These are phyloP conservation scores for Fusarium penzigii DNA, from an alignment of 2,329 filamentous ascomycete genomes.

Conservation along the genomic window DNA sequence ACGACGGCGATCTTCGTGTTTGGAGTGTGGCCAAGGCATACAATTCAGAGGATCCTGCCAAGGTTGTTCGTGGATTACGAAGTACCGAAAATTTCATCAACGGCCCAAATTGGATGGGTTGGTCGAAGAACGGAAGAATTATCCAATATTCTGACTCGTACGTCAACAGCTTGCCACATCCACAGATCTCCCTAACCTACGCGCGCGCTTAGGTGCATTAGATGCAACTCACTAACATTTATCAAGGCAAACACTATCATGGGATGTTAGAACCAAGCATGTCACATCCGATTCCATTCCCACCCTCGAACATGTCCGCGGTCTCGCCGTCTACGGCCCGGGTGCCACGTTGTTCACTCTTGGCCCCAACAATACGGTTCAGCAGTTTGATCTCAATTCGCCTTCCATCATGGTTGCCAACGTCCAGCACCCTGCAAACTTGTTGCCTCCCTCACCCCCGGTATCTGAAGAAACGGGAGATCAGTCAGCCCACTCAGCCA, in stretches of 20 bases:
- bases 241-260: constrained; percentile 80
- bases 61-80: constrained; percentile 85
- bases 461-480: constrained; percentile 74
- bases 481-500: constrained; percentile 46
- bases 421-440: constrained; percentile 80
- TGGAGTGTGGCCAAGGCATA: constrained; percentile 92
- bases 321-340: constrained; percentile 84
- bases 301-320: constrained; percentile 77
- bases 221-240: constrained; percentile 34
- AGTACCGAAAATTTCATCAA: constrained; percentile 71
- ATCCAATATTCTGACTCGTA: constrained; percentile 91
- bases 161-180: constrained; percentile 41
- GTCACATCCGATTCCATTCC: constrained; percentile 89
- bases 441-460: constrained; percentile 78
- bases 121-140: constrained; percentile 97
- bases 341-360: constrained; percentile 92
- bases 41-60: constrained; percentile 72
- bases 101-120: constrained; percentile 93
- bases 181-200: constrained; percentile 34
- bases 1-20: constrained; percentile 88
- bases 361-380: constrained; percentile 82
- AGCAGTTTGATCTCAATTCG: constrained; percentile 93
- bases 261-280: constrained; percentile 98
- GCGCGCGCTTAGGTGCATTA: constrained; percentile 48
- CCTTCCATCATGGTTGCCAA: constrained; percentile 79